A percentile compares a stretch with the other conserved stretches of the same genome.
These are phyloP conservation scores for Sporothrix dimorphospora DNA, from an alignment of 2,329 filamentous ascomycete genomes.

Conservation along the genomic window DNA sequence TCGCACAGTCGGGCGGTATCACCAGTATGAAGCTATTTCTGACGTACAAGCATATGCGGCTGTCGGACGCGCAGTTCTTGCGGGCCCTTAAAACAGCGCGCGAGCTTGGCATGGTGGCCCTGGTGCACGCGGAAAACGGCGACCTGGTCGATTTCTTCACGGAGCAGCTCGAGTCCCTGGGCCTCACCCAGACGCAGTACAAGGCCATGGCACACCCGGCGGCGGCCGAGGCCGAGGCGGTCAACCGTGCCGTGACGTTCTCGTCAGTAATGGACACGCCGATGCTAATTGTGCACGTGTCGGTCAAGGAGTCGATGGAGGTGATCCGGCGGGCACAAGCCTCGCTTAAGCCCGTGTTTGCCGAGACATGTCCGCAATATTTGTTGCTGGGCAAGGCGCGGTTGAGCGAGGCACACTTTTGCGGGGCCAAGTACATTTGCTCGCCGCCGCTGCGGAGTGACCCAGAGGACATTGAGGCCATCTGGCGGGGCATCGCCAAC, in stretches of 20 bases:
- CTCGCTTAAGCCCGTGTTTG: constrained; percentile 54
- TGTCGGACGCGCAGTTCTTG: constrained; percentile 53
- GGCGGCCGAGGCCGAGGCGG: constrained; percentile 52
- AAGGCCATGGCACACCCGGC: constrained; percentile 51
- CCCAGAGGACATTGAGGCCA: constrained; percentile 51
- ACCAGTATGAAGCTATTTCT: constrained; percentile 56
- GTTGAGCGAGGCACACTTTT: constrained; percentile 29
- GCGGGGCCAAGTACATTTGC: constrained; percentile 58
- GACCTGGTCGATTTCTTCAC: constrained; percentile 53
- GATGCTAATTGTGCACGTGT: constrained; percentile 57
- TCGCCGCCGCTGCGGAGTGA: constrained; percentile 52
- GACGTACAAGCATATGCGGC: constrained; percentile 53
- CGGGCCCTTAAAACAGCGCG: constrained; percentile 52
- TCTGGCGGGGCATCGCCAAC: constrained; percentile 55
- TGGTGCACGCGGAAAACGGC: constrained; percentile 66
- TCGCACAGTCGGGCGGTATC: constrained; percentile 43
- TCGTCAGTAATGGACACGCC: constrained; percentile 52
- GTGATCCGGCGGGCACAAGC: constrained; percentile 56
- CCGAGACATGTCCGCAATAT: constrained; percentile 62
- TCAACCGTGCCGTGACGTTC: constrained; percentile 52
- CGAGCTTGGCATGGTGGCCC: constrained; percentile 54
- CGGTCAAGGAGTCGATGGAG: constrained; percentile 49
- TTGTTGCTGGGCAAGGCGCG: constrained; percentile 53
- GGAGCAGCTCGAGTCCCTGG: constrained; percentile 39
- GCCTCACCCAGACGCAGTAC: constrained; percentile 45